Conservation (phyloP, 345 rosid species). For the Eucalyptus marginata region DNA sequence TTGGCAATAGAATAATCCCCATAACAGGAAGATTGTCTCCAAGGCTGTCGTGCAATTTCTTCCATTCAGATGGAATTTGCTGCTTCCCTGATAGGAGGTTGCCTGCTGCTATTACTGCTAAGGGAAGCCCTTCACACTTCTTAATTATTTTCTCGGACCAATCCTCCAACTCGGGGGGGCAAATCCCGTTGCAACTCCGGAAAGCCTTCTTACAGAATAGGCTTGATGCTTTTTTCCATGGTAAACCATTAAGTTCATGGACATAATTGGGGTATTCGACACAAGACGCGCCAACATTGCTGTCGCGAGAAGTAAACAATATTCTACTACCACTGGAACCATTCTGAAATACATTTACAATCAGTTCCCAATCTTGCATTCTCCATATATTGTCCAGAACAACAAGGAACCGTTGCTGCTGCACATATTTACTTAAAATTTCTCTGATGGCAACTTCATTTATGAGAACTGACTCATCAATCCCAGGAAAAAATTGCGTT, state of each 20-base stretch:
- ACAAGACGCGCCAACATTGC: not conserved
- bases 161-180: not conserved
- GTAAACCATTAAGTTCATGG: not conserved
- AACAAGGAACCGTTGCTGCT: not conserved
- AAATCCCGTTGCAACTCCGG: not conserved
- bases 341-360: not conserved
- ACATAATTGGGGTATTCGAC: not conserved
- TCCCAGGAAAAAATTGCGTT: not conserved
- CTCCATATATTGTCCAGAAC: constrained; percentile 4
- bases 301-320: not conserved
- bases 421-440: not conserved
- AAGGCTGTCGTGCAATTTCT: not conserved
- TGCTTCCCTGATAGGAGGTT: not conserved
- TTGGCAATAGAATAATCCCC: not conserved
- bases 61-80: not conserved
- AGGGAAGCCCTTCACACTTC: constrained; percentile 6
- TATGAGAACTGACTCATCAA: too few relatives aligned
- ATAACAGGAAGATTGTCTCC: not conserved
- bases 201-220: constrained; percentile 1
- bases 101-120: not conserved
- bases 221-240: not conserved
- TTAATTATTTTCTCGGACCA: not conserved
- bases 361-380: not conserved
- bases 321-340: not conserved
- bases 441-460: not conserved